Conservation (phyloP, 2,329 filamentous ascomycete species). For the Clonostachys rhizophaga region DNA sequence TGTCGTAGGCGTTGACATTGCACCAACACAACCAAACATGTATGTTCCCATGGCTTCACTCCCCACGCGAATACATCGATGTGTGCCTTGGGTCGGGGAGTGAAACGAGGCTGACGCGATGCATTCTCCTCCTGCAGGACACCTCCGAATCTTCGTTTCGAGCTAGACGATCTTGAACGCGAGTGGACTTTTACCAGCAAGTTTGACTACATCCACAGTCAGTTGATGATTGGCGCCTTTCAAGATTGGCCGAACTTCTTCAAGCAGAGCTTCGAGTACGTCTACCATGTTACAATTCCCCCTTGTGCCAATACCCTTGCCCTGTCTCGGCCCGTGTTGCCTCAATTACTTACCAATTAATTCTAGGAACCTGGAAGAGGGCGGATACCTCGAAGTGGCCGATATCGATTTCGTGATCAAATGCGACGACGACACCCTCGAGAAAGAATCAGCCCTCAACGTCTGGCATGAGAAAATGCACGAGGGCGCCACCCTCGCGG, state of each 20-base stretch:
- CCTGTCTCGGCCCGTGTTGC: not conserved
- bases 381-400: slow-evolving; percentile 14
- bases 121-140: not conserved
- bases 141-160: slow-evolving; percentile 13
- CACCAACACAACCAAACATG: slow-evolving; percentile 24
- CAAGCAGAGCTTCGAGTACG: slow-evolving; percentile 10
- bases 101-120: too few species aligned
- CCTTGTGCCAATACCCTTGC: not conserved
- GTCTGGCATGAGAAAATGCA: slow-evolving; percentile 11
- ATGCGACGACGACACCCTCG: slow-evolving; percentile 9
- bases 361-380: slow-evolving; percentile 6
- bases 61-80: too few species aligned
- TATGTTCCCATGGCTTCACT: slow-evolving; percentile 1
- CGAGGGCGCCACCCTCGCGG: not conserved
- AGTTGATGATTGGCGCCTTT: slow-evolving; percentile 11
- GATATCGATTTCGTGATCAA: slow-evolving; percentile 9
- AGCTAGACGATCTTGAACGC: slow-evolving; percentile 14
- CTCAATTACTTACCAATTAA: not conserved
- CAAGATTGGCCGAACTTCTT: slow-evolving; percentile 11
- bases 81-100: too few species aligned
- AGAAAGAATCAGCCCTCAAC: slow-evolving; percentile 8
- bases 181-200: slow-evolving; percentile 11
- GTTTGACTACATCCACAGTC: slow-evolving; percentile 14
- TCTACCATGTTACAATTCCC: not conserved
- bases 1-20: slow-evolving; percentile 21